These are phyloP conservation scores for Astrocystis sublimbata DNA, from an alignment of 495 filamentous ascomycete species.

Conservation along the genomic window DNA sequence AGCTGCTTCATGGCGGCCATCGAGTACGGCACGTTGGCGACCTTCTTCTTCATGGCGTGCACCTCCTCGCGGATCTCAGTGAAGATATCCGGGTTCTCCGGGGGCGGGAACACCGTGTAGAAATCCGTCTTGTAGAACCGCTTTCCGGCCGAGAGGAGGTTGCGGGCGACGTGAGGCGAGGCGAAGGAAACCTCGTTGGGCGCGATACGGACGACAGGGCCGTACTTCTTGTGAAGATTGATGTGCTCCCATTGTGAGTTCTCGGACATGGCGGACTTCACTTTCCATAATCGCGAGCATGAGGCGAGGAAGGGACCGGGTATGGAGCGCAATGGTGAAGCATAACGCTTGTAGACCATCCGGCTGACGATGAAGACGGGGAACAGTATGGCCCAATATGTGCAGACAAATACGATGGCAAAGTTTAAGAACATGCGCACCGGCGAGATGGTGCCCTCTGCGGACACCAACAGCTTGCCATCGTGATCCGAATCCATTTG, in stretches of 20 bases:
- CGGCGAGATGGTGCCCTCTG: constrained; percentile 31
- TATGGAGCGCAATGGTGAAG: constrained; percentile 47
- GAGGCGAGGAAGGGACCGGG: constrained; percentile 54
- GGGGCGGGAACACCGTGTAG: constrained; percentile 56
- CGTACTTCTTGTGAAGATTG: constrained; percentile 53
- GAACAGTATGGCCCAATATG: constrained; percentile 41
- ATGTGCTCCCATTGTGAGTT: constrained; percentile 49
- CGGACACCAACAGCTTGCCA: constrained; percentile 25
- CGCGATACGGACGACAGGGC: constrained; percentile 56
- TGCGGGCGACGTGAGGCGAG: constrained; percentile 50
- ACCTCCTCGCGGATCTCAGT: constrained; percentile 56
- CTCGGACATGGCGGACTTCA: constrained; percentile 39
- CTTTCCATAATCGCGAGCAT: constrained; percentile 49
- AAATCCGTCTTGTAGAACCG: constrained; percentile 59
- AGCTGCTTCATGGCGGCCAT: constrained; percentile 57
- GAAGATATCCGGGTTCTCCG: constrained; percentile 62
- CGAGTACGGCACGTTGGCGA: constrained; percentile 55
- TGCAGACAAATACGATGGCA: constrained; percentile 29
- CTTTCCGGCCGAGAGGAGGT: constrained; percentile 51
- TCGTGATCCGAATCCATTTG: constrained; percentile 14
- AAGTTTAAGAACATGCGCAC: constrained; percentile 31
- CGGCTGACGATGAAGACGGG: constrained; percentile 34
- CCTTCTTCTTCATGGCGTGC: constrained; percentile 57
- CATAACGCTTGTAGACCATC: constrained; percentile 42
- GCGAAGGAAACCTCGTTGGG: constrained; percentile 59